Evolutionary conservation across 1,284 basidiomycete species (phyloP).

Genomic region (Apiotrichum porosum): DNA sequence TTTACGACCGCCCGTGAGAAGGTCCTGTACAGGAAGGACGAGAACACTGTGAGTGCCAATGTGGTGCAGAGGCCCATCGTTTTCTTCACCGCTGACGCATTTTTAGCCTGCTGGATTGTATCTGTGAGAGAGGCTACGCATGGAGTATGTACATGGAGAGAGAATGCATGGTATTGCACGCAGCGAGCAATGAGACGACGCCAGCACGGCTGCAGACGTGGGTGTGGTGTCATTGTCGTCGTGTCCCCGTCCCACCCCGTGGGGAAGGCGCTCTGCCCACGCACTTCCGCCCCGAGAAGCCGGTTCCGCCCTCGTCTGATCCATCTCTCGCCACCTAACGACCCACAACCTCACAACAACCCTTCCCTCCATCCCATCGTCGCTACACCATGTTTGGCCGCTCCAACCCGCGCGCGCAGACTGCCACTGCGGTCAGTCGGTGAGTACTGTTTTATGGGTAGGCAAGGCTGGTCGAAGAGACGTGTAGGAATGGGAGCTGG

Average conservation of each 20-base stretch:
- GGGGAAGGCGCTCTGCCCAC: slow-evolving; percentile 2
- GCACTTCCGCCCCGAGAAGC: too few relatives aligned
- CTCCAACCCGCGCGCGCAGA: slow-evolving; percentile 37
- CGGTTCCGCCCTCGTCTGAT: too few relatives aligned
- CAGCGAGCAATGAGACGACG: too few relatives aligned
- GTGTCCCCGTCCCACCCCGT: neutral
- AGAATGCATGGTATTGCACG: slow-evolving; percentile 1
- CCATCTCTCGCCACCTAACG: too few relatives aligned
- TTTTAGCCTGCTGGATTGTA: slow-evolving; percentile 40
- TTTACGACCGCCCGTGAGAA: slow-evolving; percentile 84
- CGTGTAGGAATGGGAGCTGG: too few relatives aligned
- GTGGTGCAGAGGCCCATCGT: too few relatives aligned
- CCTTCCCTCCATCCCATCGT: too few relatives aligned
- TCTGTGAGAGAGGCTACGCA: slow-evolving; percentile 21
- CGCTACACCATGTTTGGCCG: slow-evolving; percentile 43
- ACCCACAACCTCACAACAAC: too few relatives aligned
- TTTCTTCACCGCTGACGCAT: neutral
- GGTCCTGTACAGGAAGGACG: slow-evolving; percentile 88
- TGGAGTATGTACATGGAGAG: slow-evolving; percentile 4
- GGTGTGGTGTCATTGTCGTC: neutral
- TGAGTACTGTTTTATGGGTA: too few relatives aligned
- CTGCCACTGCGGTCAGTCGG: slow-evolving; percentile 44
- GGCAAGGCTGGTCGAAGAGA: too few relatives aligned
- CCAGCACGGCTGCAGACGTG: too few relatives aligned
- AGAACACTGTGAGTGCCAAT: slow-evolving; percentile 59